Evolutionary conservation across 768 basidiomycete species (phyloP), one percentile per base, ranked within the genome.

Genomic region (Royoungia palumana): DNA sequence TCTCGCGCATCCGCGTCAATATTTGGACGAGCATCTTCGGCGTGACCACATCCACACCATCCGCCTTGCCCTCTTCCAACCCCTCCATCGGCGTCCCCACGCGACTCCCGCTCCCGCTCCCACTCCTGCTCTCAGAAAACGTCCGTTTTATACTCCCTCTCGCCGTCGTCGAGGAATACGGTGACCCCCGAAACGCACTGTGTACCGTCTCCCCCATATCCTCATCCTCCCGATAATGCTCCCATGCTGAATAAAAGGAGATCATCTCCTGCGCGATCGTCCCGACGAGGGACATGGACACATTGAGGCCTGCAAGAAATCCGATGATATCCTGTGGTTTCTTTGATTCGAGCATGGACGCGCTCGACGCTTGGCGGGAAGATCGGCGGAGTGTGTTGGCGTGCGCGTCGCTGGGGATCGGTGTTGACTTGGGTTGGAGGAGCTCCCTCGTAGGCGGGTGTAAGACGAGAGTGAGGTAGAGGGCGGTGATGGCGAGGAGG

Each of bases 211-310:
- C 56, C n/a, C 73, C 71, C 4, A 71, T 68, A 10, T 74, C 61
- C 5, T 70, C 71, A 37, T 86, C 81, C 51, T 90, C 86, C 47
- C 81, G 82, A 68, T 91, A 92, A 9, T 80, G 74, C 34, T 89
- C 87, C 92, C 94, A 97, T 0, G 94, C 77, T 5, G 87, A 80
- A 68, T 97, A 98, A 28, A 96, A 69, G 5, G 87, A 81, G 46
- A 97, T 77, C 55, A 98, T 90, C 70, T 98, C 90, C 62, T 97
- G 94, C 0, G 87, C 80, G 59, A 96, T 85, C 35, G 87, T 84
- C 22, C 90, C 81, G 35, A 99, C 71, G 49, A 88, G 77, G 1
- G 87, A 76, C 56, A 94, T 76, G 42, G 86, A 92, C 49, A 97
- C 83, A 69, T 94, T 89, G 16, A 99, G 77, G 4, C 81, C 82